Percentiles rank a stretch among this genome's conserved stretches.
Conservation (phyloP, 2,329 filamentous ascomycete species). For the Fusarium sulawesiense region DNA sequence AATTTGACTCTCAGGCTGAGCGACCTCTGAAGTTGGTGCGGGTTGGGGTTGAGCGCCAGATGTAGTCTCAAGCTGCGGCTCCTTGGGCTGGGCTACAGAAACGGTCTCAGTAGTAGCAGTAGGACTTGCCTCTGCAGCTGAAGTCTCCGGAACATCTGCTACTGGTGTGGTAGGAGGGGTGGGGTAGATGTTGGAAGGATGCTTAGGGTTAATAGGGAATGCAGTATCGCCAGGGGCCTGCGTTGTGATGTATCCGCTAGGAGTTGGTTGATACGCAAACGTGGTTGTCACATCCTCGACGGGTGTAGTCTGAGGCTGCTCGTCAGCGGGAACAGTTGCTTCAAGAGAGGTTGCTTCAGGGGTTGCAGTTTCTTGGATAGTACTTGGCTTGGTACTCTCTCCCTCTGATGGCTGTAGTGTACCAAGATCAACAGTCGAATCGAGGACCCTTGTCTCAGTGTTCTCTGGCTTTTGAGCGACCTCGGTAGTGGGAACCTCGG, state of each 20-base stretch:
- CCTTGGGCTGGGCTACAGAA: conserved; percentile 33
- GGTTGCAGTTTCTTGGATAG: conserved; percentile 22
- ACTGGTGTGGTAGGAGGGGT: conserved; percentile 1
- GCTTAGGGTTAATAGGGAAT: conserved; percentile 14
- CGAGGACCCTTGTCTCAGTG: conserved; percentile 7
- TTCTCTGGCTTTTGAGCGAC: conserved; percentile 20
- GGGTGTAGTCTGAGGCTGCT: conserved; percentile 5
- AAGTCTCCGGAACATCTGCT: conserved; percentile 4
- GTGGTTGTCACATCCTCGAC: conserved; percentile 10
- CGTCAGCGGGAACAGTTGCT: conserved; percentile 1
- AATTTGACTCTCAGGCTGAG: conserved; percentile 12
- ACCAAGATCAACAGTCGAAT: conserved; percentile 43
- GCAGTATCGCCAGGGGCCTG: conserved; percentile 13
- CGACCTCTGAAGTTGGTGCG: conserved; percentile 21
- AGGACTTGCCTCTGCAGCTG: conserved; percentile 8
- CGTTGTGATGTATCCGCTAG: conserved; percentile 18
- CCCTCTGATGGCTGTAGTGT: conserved; percentile 33
- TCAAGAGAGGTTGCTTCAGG: conserved; percentile 18
- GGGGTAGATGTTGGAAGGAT: conserved; percentile 15
- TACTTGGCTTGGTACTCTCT: conserved; percentile 9
- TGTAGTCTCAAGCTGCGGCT: conserved; percentile 15
- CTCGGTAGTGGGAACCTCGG: conserved; percentile 9
- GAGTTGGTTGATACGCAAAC: conserved; percentile 13
- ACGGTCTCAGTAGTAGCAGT: conserved; percentile 30
- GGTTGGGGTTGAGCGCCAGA: conserved; percentile 19